These are phyloP conservation scores for Helenozyma rhizophorensis DNA, from an alignment of 805 yeast species.

Conservation along the genomic window DNA sequence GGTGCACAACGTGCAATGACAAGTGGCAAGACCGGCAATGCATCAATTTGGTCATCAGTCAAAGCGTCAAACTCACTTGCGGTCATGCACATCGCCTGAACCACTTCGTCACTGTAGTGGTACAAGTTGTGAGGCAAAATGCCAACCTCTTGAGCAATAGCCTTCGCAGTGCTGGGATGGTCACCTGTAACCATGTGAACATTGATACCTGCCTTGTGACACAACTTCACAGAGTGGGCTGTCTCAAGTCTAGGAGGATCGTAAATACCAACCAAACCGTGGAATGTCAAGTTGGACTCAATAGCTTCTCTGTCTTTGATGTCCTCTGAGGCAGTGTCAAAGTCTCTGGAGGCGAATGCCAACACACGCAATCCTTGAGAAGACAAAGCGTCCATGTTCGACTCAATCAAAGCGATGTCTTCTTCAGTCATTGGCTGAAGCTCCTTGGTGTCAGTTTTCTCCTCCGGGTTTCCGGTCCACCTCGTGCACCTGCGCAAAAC, in stretches of 20 bases:
- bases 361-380: conserved; percentile 18
- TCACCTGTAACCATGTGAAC: conserved; percentile 21
- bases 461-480: conserved; percentile 17
- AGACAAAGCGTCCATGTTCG: conserved; percentile 17
- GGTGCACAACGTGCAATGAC: conserved; percentile 85
- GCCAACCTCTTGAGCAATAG: conserved; percentile 21
- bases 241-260: conserved; percentile 19
- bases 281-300: conserved; percentile 16
- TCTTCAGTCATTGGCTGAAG: conserved; percentile 15
- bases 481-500: conserved; percentile 14
- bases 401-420: conserved; percentile 11
- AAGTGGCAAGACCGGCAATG: conserved; percentile 59
- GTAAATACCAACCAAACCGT: conserved; percentile 19
- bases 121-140: conserved; percentile 40
- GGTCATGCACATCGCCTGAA: conserved; percentile 67
- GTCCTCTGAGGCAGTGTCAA: conserved; percentile 8
- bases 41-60: conserved; percentile 57
- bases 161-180: conserved; percentile 19
- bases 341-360: conserved; percentile 17
- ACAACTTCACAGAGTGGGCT: conserved; percentile 15
- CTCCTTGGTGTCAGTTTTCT: conserved; percentile 12
- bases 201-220: conserved; percentile 18
- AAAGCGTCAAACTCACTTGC: conserved; percentile 67
- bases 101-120: conserved; percentile 53
- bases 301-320: conserved; percentile 13